Base-by-base conservation (phyloP, 345 rosid genomes). In the Jatropha curcas region DNA sequence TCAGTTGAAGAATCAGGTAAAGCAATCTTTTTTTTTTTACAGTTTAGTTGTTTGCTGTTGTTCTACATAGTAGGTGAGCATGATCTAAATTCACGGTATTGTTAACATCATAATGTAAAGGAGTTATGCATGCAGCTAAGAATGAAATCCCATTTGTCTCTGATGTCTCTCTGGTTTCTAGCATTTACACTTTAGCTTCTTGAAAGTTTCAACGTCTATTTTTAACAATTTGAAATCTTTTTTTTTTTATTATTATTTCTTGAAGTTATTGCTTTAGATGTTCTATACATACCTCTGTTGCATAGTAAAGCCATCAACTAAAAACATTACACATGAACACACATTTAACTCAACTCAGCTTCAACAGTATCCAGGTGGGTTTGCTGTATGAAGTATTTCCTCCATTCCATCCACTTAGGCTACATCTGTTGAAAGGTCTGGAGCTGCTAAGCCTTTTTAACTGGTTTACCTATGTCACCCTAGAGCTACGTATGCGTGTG, bases 1-100 rank as follows among this genome's bases (percentile, higher is more conserved):
- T 74, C 83, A 81, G 80, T 72, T 94, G 82, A 87, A 89, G 79
- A 88, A 87, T 77, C 92, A 86, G 98, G 99, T 87, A 75, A 71
- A 25, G 69, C 52, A 31, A n/a, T n/a, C n/a, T n/a, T n/a, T 34
- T 78, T 78, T 69, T 52, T 60, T 35, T 12, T 71, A 19, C 39
- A 14, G 11, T 67, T 10, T 30, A 43, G 70, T 65, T 53, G 31
- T 65, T 20, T 20, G 31, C 34, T 67, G 5, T 13, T 55, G 24
- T 25, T 41, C 28, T 65, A 2, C 3, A 17, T 14, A 19, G 12
- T 16, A 5, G 31, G 37, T 27, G 30, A n/a, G 27, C 28, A 58
- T 22, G 39, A n/a, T 39, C 63, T 69, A 19, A 22, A 41, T 22
- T 45, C 20, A 16, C 45, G 34, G 20, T 65, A 45, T 10, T 45